Evolutionary conservation across 768 basidiomycete species (phyloP).

Genomic region (Hygrocybe coccinea): DNA sequence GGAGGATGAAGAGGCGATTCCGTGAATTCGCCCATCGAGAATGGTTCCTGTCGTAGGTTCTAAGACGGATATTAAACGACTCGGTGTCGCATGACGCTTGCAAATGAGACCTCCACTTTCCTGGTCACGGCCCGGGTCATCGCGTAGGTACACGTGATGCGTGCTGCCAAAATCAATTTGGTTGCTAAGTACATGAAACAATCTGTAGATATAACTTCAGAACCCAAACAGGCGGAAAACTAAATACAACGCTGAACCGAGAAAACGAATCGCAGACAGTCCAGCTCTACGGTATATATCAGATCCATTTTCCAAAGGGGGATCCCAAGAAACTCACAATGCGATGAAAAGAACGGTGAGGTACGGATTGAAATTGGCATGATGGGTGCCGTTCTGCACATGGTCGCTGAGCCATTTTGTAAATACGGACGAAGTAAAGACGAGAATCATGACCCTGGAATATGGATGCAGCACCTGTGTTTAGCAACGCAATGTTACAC

Average conservation of each 20-base stretch:
- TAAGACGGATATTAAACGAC: too few relatives aligned
- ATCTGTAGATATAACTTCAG: slow-evolving; percentile 26
- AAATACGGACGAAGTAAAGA: slow-evolving; percentile 76
- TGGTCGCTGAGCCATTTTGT: slow-evolving; percentile 63
- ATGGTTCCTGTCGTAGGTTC: too few relatives aligned
- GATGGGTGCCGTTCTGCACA: slow-evolving; percentile 43
- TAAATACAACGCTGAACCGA: slow-evolving; percentile 74
- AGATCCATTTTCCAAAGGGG: background rate
- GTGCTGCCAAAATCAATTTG: too few relatives aligned
- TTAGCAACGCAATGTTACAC: slow-evolving; percentile 1
- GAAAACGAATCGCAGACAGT: slow-evolving; percentile 75
- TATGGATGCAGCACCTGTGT: slow-evolving; percentile 4
- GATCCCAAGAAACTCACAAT: slow-evolving; percentile 33
- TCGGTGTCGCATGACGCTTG: too few relatives aligned
- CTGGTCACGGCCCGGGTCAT: too few relatives aligned
- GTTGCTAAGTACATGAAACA: background rate
- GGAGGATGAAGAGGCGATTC: slow-evolving; percentile 2
- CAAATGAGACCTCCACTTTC: too few relatives aligned
- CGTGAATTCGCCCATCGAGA: background rate
- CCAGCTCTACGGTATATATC: slow-evolving; percentile 50
- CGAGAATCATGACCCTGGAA: slow-evolving; percentile 59
- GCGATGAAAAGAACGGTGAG: slow-evolving; percentile 73
- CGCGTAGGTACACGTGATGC: too few relatives aligned
- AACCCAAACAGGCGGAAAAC: slow-evolving; percentile 67
- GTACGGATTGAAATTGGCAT: slow-evolving; percentile 81